Evolutionary conservation across 2,329 filamentous ascomycete genomes (phyloP), one percentile per base, ranked within the genome.

Genomic region (Fusarium temperatum): DNA sequence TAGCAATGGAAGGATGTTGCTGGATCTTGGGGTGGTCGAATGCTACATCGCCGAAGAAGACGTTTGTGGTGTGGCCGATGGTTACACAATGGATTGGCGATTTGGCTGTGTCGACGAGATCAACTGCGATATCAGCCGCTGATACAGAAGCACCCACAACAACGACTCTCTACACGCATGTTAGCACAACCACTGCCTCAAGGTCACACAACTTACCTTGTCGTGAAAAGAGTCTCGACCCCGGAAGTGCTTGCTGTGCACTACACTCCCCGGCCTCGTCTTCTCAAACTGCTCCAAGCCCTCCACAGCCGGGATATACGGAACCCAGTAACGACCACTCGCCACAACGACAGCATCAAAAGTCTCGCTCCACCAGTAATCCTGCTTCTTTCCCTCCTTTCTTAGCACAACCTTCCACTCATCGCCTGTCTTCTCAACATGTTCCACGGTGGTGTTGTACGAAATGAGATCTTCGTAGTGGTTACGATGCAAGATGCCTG

Each of bases 101-200:
- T 47, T 85, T 77, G 0, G 85, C 86, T 1, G 83, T 80, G 18
- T 83, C 81, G 20, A 86, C 80, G 5, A 91, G 82, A 59, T 89
- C 87, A 63, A 87, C 85, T 4, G 87, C 85, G 18, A 91, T 91
- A 74, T 93, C 91, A 35, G 89, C 87, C 1, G 88, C 90, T 0
- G 90, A 92, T 7, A 92, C 90, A 2, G 89, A 91, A 2, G 89
- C 90, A 7, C 91, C 90, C 3, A 93, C 89, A 0, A 91, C 85
- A 1, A 92, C 83, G 0, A 92, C 87, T 66, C 83, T 85, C 88
- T 90, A 42, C 3, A 63, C 8, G 1, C 1, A 39, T 12, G 2
- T 67, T 35, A 69, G 57, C 22, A 39, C 7, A 10, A 1, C 5
- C 6, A 13, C 10, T 5, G 3, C 17, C 26, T 42, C 1, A 2